Percentiles rank a stretch among this genome's conserved stretches.
Evolutionary conservation across 345 rosid genomes (phyloP).

Genomic region (Eutrema yunnanense): DNA sequence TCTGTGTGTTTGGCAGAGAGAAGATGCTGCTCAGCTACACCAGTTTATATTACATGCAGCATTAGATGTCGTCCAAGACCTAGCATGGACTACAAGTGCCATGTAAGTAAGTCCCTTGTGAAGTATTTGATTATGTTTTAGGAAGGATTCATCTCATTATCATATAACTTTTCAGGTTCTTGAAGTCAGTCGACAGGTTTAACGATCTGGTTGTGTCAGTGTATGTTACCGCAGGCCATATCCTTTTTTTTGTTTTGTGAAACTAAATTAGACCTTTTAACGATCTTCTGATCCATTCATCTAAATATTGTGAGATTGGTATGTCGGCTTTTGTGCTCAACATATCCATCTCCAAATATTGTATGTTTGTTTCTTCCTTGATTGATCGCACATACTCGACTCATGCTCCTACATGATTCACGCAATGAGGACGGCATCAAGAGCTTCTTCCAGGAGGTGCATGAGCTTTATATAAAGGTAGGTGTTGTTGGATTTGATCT

Average conservation of each 20-base stretch:
- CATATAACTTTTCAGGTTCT: slow-evolving; percentile 46
- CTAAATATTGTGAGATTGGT: neutral
- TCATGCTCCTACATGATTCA: slow-evolving; percentile 95
- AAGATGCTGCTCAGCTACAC: slow-evolving; percentile 95
- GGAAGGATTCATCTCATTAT: neutral
- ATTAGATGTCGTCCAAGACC: slow-evolving; percentile 88
- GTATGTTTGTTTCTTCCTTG: slow-evolving; percentile 34
- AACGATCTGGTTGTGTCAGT: slow-evolving; percentile 93
- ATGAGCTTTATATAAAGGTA: slow-evolving; percentile 37
- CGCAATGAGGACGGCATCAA: slow-evolving; percentile 96
- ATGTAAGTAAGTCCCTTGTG: slow-evolving; percentile 46
- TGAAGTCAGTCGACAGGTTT: slow-evolving; percentile 87
- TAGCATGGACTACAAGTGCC: slow-evolving; percentile 97
- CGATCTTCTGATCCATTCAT: neutral
- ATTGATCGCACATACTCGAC: slow-evolving; percentile 64
- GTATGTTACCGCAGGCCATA: slow-evolving; percentile 94
- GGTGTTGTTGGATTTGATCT: neutral
- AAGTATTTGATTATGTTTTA: neutral
- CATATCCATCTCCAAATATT: neutral
- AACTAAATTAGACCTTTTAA: neutral
- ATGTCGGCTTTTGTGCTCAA: neutral
- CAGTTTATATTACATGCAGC: slow-evolving; percentile 95
- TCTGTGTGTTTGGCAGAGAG: slow-evolving; percentile 54
- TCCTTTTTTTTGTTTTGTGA: slow-evolving; percentile 42
- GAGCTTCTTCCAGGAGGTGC: slow-evolving; percentile 56